phyloP scores from a whole-genome alignment of 2,329 filamentous ascomycete genomes.

The Paramyrothecium sp. region DNA sequence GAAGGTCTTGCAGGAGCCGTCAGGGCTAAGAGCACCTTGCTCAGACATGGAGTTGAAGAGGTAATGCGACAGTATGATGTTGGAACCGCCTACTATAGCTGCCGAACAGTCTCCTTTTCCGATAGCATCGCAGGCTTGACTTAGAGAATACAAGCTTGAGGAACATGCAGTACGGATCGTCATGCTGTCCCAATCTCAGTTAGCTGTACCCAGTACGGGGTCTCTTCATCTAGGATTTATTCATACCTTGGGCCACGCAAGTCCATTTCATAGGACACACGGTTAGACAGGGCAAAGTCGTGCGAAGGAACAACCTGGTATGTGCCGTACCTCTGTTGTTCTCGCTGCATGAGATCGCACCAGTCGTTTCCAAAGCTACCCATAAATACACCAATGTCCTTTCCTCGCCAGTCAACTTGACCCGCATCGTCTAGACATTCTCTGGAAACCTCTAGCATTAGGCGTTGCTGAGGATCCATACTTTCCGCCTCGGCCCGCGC shows the following conservation, averaged over 20 bases:
- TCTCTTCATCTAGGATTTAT: not conserved
- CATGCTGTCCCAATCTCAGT: slow-evolving; percentile 18
- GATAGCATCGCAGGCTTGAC: slow-evolving; percentile 28
- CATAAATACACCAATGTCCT: slow-evolving; percentile 28
- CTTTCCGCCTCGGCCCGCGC: slow-evolving; percentile 23
- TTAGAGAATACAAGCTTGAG: slow-evolving; percentile 24
- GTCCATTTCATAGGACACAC: slow-evolving; percentile 33
- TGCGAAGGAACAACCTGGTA: slow-evolving; percentile 18
- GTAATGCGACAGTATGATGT: slow-evolving; percentile 28
- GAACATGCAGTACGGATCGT: slow-evolving; percentile 35
- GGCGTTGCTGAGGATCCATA: slow-evolving; percentile 34
- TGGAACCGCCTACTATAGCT: slow-evolving; percentile 30
- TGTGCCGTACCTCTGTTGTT: slow-evolving; percentile 6
- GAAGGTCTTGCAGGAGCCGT: slow-evolving; percentile 26
- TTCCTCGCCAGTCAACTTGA: slow-evolving; percentile 23
- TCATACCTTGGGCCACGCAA: slow-evolving; percentile 45
- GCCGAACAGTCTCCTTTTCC: slow-evolving; percentile 18
- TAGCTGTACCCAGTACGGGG: not conserved
- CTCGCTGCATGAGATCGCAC: slow-evolving; percentile 21
- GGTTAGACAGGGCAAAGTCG: slow-evolving; percentile 25
- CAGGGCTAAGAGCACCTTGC: slow-evolving; percentile 21
- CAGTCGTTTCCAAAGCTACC: slow-evolving; percentile 33
- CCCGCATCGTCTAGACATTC: slow-evolving; percentile 35
- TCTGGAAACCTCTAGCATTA: slow-evolving; percentile 31
- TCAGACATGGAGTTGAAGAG: slow-evolving; percentile 16